Conservation (phyloP, 2,329 filamentous ascomycete genomes). For the Ilyonectria robusta region DNA sequence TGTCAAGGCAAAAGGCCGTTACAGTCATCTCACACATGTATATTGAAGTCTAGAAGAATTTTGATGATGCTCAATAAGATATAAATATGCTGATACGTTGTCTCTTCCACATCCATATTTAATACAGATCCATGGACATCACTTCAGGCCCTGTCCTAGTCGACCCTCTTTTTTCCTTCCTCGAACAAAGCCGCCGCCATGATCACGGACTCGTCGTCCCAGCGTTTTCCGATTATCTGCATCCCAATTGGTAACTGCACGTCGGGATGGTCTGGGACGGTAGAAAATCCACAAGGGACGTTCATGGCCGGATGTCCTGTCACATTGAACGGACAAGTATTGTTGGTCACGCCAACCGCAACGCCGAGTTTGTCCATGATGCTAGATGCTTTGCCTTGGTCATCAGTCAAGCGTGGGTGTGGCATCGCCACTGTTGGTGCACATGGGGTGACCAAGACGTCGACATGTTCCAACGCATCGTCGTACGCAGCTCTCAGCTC, state of each 20-base stretch:
- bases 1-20: not conserved
- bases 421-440: slow-evolving; percentile 61
- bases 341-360: slow-evolving; percentile 61
- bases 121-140: no score
- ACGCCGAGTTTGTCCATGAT: slow-evolving; percentile 58
- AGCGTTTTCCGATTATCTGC: slow-evolving; percentile 49
- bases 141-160: not conserved
- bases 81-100: no score
- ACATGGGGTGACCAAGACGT: slow-evolving; percentile 65
- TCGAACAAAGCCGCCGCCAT: slow-evolving; percentile 47
- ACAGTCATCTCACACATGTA: not conserved
- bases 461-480: slow-evolving; percentile 58
- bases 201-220: slow-evolving; percentile 44
- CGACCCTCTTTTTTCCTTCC: slow-evolving; percentile 15
- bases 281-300: slow-evolving; percentile 56
- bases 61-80: no score
- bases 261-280: slow-evolving; percentile 26
- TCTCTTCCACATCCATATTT: no score
- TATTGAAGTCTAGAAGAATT: not conserved
- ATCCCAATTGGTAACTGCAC: slow-evolving; percentile 48
- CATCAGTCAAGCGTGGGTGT: slow-evolving; percentile 42
- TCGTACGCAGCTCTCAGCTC: slow-evolving; percentile 60
- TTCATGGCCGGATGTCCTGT: slow-evolving; percentile 64
- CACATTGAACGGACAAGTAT: slow-evolving; percentile 64
- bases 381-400: slow-evolving; percentile 40